Evolutionary conservation across 306 rosid genomes (phyloP), one percentile per base, ranked within the genome.

Genomic region (Cicer chorassanicum): DNA sequence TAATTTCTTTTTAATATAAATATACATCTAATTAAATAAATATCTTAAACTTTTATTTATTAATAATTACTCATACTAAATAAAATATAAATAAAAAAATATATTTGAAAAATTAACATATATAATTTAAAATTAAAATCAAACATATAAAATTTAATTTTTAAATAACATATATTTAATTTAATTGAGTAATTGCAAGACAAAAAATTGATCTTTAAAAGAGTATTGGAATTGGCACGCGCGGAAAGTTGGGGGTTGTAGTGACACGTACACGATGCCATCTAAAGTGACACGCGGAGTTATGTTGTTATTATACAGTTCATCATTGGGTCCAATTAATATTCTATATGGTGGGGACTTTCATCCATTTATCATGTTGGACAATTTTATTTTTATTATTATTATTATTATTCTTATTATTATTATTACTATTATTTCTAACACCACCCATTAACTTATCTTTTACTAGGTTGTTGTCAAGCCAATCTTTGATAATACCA

Each of bases 401-500:
- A 62, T 14, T 53, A 15, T 15, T 7, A 53, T 15, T 51, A 15
- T n/a, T n/a, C n/a, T 16, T 16, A 16, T 16, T 16, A 16, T 6
- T 51, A 62, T 14, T 53, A 15, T 15, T 7, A 53, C 7, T 51
- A 15, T 21, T 65, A 46, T 59, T 63, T 51, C 44, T 21, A 39
- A 68, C 65, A 81, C 81, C 57, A 53, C 77, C 73, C 72, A 75
- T 81, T 50, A 46, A 70, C 61, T 74, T 66, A 34, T 60, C 60
- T 51, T 13, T 65, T 72, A 16, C 38, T 50, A 39, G 50, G 8
- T 65, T 53, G 48, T 68, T 54, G 43, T 75, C 73, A 69, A 51
- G 24, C 74, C 75, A 46, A 69, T 71, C 73, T 65, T 64, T 80
- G 69, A 83, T 75, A 70, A 50, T 83, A 71, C 84, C 84, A 75